Evolutionary conservation across 192 early-diverging fungal genomes (phyloP).

Genomic region (Chytriomyces sp.): DNA sequence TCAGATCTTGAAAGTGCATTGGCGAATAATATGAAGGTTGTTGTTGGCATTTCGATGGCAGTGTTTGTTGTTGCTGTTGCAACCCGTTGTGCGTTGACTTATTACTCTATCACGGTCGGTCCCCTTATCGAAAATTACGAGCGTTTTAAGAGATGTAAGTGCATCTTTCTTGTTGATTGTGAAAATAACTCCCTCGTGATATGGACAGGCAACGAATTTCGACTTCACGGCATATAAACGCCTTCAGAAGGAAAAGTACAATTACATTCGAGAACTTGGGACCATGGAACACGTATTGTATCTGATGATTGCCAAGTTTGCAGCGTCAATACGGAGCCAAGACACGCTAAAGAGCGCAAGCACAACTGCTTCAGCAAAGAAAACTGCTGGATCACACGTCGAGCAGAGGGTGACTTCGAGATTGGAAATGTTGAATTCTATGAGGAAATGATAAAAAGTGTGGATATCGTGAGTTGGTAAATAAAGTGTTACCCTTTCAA

Average conservation of each 20-base stretch:
- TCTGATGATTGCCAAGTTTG: slow-evolving; percentile 4
- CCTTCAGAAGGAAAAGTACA: not conserved
- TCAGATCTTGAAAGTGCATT: not conserved
- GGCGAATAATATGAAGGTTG: not conserved
- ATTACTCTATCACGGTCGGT: not conserved
- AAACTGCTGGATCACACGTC: no score
- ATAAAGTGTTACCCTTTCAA: no score
- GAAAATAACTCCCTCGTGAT: not conserved
- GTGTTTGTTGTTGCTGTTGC: not conserved
- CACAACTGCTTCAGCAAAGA: no score
- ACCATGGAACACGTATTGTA: not conserved
- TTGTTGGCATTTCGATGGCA: not conserved
- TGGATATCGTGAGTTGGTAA: not conserved
- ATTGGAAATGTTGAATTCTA: no score
- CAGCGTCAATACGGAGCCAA: not conserved
- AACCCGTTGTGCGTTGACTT: not conserved
- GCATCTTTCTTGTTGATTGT: not conserved
- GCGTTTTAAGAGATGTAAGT: not conserved
- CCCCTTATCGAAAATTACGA: not conserved
- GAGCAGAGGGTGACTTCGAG: no score
- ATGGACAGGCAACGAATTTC: not conserved
- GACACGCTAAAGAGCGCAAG: not conserved
- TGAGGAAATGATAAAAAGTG: not conserved
- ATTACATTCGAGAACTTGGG: not conserved
- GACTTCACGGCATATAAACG: not conserved